Evolutionary conservation across 441 rosid genomes (phyloP).

Genomic region (Aleurites moluccanus): DNA sequence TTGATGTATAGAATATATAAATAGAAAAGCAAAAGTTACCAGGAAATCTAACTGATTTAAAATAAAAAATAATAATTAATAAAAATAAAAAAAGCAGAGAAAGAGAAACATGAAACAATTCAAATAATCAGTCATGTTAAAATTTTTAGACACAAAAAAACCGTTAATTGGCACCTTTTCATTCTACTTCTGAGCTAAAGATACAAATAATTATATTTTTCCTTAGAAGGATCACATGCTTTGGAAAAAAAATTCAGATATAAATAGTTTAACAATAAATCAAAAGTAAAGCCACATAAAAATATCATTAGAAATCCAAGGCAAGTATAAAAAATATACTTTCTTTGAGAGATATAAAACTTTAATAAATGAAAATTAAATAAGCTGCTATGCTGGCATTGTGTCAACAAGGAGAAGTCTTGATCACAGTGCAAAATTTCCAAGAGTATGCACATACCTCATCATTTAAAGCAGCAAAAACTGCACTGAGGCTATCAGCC

Average conservation of each 20-base stretch:
- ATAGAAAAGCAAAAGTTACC: background rate
- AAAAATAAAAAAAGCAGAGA: background rate
- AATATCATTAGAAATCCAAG: background rate
- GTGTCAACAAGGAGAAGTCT: background rate
- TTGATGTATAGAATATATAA: background rate
- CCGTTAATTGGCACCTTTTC: background rate
- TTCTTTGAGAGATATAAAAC: background rate
- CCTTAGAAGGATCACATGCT: background rate
- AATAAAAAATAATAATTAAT: too few species aligned
- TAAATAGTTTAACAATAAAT: background rate
- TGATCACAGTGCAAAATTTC: constrained; percentile 8
- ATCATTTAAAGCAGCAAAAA: constrained; percentile 98
- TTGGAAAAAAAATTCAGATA: background rate
- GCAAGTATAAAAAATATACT: constrained; percentile 1
- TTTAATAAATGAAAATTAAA: background rate
- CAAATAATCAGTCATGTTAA: background rate
- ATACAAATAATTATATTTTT: background rate
- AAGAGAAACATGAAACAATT: background rate
- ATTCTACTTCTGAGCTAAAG: background rate
- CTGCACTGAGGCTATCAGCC: constrained; percentile 95
- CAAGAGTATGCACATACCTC: constrained; percentile 54
- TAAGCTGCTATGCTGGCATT: background rate
- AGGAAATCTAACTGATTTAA: background rate
- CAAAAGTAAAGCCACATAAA: background rate
- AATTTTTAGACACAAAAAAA: background rate